Evolutionary conservation across 352 stramenopile species (phyloP), one percentile per base, ranked within the genome.

Genomic region (Pythium grandisporangium): DNA sequence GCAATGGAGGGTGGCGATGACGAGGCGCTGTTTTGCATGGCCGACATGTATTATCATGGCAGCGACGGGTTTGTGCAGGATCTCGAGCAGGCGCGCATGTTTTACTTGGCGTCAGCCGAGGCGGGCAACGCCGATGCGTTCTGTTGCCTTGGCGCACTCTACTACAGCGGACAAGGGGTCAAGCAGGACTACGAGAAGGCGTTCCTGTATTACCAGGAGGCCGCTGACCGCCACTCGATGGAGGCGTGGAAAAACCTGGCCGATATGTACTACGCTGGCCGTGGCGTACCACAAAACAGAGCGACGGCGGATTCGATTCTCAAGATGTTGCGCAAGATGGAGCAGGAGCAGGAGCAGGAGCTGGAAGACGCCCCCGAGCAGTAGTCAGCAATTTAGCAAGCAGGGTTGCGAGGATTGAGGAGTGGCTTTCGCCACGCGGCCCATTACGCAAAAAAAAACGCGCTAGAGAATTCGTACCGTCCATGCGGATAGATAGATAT

Each of bases 221-320:
- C 83, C 4, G 83, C 80, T 14, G 79, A 93, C 32, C 66, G 63
- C 26, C 59, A 91, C 61, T 92, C 77, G 32, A 84, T 90, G 64
- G 67, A 84, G 47, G 77, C 80, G 5, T 93, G 80, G 80, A 90
- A 93, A 55, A 93, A 91, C 52, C 62, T 93, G 5, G 80, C 80
- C 12, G 80, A 91, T 40, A 93, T 93, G 80, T 90, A 93, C 51
- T 76, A 64, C 19, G 51, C 77, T 14, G 80, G 80, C 14, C 66
- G 66, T 25, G 80, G 80, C 24, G 78, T 93, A 21, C 75, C 77
- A 13, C 69, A 77, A 45, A 93, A 82, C 42, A 64, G 88, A 27
- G 70, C 75, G 16, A 88, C 76, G 37, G 80, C 80, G 30, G 66
- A 81, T 13, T 80, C 77, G 14, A 93, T 93, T 48, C 63, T 93